A percentile compares a stretch with the other conserved stretches of the same genome.
Evolutionary conservation across 192 early-diverging fungal genomes (phyloP).

Genomic region (Backusella morwellensis): DNA sequence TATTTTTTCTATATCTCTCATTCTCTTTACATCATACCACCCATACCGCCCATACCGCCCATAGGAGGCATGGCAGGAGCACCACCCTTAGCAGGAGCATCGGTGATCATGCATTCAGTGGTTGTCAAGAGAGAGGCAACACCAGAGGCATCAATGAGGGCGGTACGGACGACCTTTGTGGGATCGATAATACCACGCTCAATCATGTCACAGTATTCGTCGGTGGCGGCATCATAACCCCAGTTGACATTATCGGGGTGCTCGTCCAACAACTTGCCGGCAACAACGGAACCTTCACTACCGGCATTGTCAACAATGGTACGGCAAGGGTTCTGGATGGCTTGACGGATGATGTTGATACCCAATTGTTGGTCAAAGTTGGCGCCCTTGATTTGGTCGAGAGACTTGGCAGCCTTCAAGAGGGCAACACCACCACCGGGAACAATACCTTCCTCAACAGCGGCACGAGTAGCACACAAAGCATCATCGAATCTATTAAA

Average conservation of each 20-base stretch:
- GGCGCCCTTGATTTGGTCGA: slow-evolving; percentile 78
- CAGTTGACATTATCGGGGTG: slow-evolving; percentile 80
- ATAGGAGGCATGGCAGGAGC: slow-evolving; percentile 55
- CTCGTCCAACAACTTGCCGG: slow-evolving; percentile 90
- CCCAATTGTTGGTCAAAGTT: slow-evolving; percentile 99
- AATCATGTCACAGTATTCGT: slow-evolving; percentile 97
- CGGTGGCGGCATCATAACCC: slow-evolving; percentile 91
- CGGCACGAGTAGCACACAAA: slow-evolving; percentile 96
- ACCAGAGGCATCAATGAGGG: slow-evolving; percentile 94
- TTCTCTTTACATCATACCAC: slow-evolving; percentile 4
- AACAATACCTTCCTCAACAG: slow-evolving; percentile 99
- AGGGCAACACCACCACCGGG: slow-evolving; percentile 98
- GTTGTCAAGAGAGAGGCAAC: slow-evolving; percentile 98
- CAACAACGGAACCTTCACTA: slow-evolving; percentile 94
- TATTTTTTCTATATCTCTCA: neutral
- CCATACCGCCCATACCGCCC: slow-evolving; percentile 24
- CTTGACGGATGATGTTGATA: slow-evolving; percentile 93
- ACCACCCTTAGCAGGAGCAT: slow-evolving; percentile 72
- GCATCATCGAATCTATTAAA: slow-evolving; percentile 89
- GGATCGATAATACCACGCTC: slow-evolving; percentile 97
- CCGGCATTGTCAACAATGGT: slow-evolving; percentile 98
- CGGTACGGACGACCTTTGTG: slow-evolving; percentile 98
- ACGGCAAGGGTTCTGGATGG: slow-evolving; percentile 89
- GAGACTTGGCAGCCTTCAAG: slow-evolving; percentile 87
- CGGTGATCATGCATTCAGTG: slow-evolving; percentile 97